A percentile compares a stretch with the other conserved stretches of the same genome.
Evolutionary conservation across 1,284 basidiomycete genomes (phyloP).

Genomic region (Wolfiporia cocos): DNA sequence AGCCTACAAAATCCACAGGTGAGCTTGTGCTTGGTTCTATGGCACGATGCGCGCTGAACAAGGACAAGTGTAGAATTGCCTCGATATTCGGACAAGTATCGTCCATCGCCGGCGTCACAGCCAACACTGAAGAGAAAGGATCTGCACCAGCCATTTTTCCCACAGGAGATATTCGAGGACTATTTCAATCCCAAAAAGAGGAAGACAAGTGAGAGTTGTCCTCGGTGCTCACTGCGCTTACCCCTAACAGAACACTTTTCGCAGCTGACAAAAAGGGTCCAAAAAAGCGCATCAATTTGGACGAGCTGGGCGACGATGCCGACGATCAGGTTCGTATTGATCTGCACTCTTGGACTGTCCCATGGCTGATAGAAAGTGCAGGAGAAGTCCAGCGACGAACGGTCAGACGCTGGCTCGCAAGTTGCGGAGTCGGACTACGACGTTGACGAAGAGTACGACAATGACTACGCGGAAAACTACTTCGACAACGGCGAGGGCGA

Average conservation of each 20-base stretch:
- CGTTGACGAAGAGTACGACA: conserved; percentile 80
- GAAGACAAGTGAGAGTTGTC: conserved; percentile 35
- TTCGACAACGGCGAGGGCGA: conserved; percentile 82
- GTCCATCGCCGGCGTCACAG: conserved; percentile 49
- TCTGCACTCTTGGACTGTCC: neutral
- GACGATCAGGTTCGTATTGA: conserved; percentile 44
- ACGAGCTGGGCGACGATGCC: conserved; percentile 57
- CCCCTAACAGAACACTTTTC: conserved; percentile 1
- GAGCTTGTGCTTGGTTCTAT: conserved; percentile 7
- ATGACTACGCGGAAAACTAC: conserved; percentile 81
- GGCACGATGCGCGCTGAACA: conserved; percentile 4
- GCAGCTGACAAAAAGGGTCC: conserved; percentile 30
- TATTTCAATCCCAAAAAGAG: conserved; percentile 73
- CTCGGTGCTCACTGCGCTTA: neutral
- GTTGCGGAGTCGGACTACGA: conserved; percentile 67
- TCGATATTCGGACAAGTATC: conserved; percentile 77
- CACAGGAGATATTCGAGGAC: conserved; percentile 64
- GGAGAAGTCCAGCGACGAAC: conserved; percentile 63
- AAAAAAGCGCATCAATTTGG: conserved; percentile 50
- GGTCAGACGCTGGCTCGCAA: conserved; percentile 59
- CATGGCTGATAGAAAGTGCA: conserved; percentile 20
- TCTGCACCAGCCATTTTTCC: conserved; percentile 71
- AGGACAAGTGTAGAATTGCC: conserved; percentile 47
- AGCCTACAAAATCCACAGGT: conserved; percentile 63
- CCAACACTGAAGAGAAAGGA: conserved; percentile 64